Base-by-base conservation (phyloP, 108 stramenopile genomes). In the Discostella pseudostelligera region DNA sequence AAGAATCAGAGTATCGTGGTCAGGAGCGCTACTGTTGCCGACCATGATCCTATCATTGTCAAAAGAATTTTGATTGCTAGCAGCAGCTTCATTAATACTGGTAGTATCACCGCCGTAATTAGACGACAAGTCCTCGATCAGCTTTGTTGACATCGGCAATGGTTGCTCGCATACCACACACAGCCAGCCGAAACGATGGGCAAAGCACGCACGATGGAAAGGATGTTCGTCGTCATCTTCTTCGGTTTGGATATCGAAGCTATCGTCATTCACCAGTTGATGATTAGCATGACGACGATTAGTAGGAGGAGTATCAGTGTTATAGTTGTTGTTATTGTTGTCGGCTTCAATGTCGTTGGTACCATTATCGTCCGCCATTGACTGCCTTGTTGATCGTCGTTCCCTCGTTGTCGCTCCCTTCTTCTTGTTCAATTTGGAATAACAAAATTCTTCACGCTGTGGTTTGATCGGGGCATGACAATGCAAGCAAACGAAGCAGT, bases 161-260 rank as follows among this genome's bases (percentile, higher is more conserved):
- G 70, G 40, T 24, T 78, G 1, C 17, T 72, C 70, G 59, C 87
- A 87, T 13, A 87, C 82, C 0, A 76, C 55, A 46, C 87, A 87
- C 37, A 71, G 67, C 42, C 81, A 71, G 2, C 85, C 85, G 50
- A 81, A 86, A 20, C 79, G 49, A 9, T 81, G 80, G 25, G 73
- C 69, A 39, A 78, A 84, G 29, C 85, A 86, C 43, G 62, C 35
- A 21, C 62, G 39, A 32, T 85, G 84, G 32, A 84, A 56, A 16
- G 87, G 84, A 42, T 67, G 47, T 43, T 57, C 20, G 11, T 44
- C 62, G 21, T 67, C 59, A 16, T 69, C 56, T 28, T 6, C n/a
- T n/a, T n/a, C n/a, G n/a, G n/a, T n/a, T n/a, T n/a, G n/a, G n/a
- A n/a, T n/a, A n/a, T n/a, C n/a, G n/a, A n/a, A n/a, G n/a, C n/a